phyloP scores from a whole-genome alignment of 2,329 filamentous ascomycete species.

The Aspergillus oerlinghausenensis region DNA sequence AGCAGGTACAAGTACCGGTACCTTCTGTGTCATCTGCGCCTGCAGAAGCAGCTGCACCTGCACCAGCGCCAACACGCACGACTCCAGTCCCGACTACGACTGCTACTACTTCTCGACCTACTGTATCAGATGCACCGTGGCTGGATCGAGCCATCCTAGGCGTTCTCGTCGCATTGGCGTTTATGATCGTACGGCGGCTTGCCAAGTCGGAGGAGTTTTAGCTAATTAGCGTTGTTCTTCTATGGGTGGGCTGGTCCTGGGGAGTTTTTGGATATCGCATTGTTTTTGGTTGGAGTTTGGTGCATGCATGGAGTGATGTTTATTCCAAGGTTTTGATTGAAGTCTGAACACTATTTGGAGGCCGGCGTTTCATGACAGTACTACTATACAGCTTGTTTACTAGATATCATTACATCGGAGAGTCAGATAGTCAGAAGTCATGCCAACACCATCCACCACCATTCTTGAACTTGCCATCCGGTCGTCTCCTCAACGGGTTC shows the following conservation, averaged over 20 bases:
- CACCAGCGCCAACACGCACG: background rate
- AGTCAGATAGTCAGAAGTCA: background rate
- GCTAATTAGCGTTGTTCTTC: background rate
- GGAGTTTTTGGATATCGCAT: background rate
- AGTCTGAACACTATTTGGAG: background rate
- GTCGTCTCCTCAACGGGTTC: slow-evolving; percentile 4
- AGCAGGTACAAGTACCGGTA: background rate
- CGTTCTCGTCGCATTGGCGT: slow-evolving; percentile 63
- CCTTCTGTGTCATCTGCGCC: background rate
- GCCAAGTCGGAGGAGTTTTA: slow-evolving; percentile 18
- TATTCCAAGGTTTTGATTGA: too few relatives aligned
- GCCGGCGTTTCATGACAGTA: too few relatives aligned
- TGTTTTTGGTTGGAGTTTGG: background rate
- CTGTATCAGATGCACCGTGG: slow-evolving; percentile 61
- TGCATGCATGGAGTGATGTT: background rate
- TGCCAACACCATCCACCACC: slow-evolving; percentile 39
- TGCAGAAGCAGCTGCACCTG: background rate
- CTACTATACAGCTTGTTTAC: background rate
- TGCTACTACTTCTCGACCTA: slow-evolving; percentile 15
- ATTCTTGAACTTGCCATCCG: slow-evolving; percentile 33
- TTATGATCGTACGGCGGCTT: slow-evolving; percentile 59
- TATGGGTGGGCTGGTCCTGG: background rate
- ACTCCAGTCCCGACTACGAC: slow-evolving; percentile 5
- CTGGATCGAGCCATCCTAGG: slow-evolving; percentile 76
- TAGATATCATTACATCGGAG: too few relatives aligned